Evolutionary conservation across 768 basidiomycete species (phyloP), one percentile per base, ranked within the genome.

Genomic region (Agrocybe praecox): DNA sequence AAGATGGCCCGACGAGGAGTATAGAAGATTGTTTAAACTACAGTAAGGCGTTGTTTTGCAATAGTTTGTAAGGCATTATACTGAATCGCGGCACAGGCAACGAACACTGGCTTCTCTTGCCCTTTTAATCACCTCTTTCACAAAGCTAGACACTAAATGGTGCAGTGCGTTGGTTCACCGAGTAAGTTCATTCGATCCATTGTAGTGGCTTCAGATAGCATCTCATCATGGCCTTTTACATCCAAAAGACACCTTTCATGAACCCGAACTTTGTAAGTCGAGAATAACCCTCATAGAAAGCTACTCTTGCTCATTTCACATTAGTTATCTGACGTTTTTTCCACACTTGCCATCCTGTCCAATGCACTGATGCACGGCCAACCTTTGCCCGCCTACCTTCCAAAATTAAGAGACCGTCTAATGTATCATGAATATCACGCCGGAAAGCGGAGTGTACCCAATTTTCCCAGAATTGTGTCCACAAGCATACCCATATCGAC

Each of bases 291-390:
- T 52, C 11, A 15, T 18, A 7, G 32, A 32, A 6, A 5, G 18
- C 14, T 53, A 14, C 23, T 29, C 43, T 33, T 9, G 14, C 21
- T 23, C 17, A 10, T 12, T 22, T 21, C 15, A 2, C 43, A 14
- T 40, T 44, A 80, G 79, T 68, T 80, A 15, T 74, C 78, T 1
- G 79, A 80, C 53, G 56, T 79, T 34, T 79, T 80, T 56, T 68
- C 74, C n/a, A 76, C 70, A 5, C 61, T 77, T 24, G 67, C 75
- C 15, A 74, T 78, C 47, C 63, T 77, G 0, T 75, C 78, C 2
- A 68, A 69, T 48, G 70, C 74, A 2, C 69, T 80, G 12, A 66
- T 67, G 46, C 66, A 67, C 2, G 74, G 71, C 4, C 69, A 67
- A 33, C 70, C 74, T 11, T 60, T 80, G 19, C 77, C 76, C 17